These are phyloP conservation scores for Hibiscus tridactylites DNA, from an alignment of 345 rosid species.

Conservation along the genomic window DNA sequence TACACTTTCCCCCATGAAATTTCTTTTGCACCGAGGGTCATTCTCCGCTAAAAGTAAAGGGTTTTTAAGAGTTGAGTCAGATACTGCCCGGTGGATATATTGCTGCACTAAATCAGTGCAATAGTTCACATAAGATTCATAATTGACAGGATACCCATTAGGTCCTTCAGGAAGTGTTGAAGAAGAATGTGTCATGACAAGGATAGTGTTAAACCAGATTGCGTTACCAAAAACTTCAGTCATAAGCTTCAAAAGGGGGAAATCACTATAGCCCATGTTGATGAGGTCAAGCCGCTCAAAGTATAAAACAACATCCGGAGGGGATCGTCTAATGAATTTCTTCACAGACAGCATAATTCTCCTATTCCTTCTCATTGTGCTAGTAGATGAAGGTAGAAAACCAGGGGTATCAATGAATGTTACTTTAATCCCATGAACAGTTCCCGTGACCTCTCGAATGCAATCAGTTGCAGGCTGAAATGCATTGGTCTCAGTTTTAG, in stretches of 20 bases:
- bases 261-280: conserved; percentile 52
- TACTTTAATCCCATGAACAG: conserved; percentile 58
- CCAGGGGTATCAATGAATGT: conserved; percentile 93
- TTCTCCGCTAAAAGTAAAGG: conserved; percentile 80
- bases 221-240: conserved; percentile 68
- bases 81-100: conserved; percentile 59
- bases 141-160: conserved; percentile 50
- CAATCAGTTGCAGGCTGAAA: conserved; percentile 60
- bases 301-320: conserved; percentile 75
- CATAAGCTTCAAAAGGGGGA: conserved; percentile 69
- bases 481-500: conserved; percentile 62
- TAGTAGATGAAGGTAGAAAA: conserved; percentile 44
- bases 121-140: conserved; percentile 62
- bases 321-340: conserved; percentile 60
- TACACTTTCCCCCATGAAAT: conserved; percentile 54
- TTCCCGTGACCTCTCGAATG: conserved; percentile 66
- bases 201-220: conserved; percentile 81
- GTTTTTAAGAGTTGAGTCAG: conserved; percentile 64
- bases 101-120: conserved; percentile 67
- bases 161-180: conserved; percentile 62
- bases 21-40: conserved; percentile 61
- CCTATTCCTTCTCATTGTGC: conserved; percentile 58
- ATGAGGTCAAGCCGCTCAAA: conserved; percentile 75
- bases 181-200: conserved; percentile 86
- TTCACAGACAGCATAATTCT: conserved; percentile 60